Evolutionary conservation across 2,329 filamentous ascomycete species (phyloP).

Genomic region (Aureobasidium lini): DNA sequence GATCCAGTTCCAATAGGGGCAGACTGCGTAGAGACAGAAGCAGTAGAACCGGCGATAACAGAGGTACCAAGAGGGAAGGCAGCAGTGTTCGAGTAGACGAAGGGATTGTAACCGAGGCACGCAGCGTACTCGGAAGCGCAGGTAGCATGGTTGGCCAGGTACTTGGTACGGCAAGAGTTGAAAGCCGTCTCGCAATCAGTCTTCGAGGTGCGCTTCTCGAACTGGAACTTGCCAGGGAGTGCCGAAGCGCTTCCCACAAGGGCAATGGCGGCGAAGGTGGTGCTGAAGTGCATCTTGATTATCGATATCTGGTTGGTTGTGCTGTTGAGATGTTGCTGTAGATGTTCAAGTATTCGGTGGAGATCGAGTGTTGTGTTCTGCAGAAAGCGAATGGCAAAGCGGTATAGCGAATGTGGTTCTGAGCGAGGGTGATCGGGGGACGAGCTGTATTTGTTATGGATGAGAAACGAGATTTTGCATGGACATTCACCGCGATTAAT

Average conservation of each 20-base stretch:
- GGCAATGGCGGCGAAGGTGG: background rate
- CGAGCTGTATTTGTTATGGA: background rate
- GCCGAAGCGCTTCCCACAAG: slow-evolving; percentile 11
- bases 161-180: background rate
- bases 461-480: background rate
- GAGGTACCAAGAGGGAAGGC: background rate
- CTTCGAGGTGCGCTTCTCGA: background rate
- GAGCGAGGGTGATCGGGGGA: background rate
- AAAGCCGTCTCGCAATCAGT: background rate
- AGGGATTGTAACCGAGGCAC: slow-evolving; percentile 17
- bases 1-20: background rate
- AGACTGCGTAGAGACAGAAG: background rate
- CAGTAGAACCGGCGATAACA: background rate
- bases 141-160: slow-evolving; percentile 6
- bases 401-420: background rate
- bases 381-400: background rate
- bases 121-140: slow-evolving; percentile 15
- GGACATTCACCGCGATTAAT: background rate
- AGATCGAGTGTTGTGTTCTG: background rate
- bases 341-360: background rate
- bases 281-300: slow-evolving; percentile 11
- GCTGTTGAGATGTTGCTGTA: background rate
- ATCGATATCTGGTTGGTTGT: background rate
- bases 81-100: background rate
- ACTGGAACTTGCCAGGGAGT: slow-evolving; percentile 6